Base-by-base conservation (phyloP, 495 filamentous ascomycete species). In the Hyphodiscus hymeniophilus region DNA sequence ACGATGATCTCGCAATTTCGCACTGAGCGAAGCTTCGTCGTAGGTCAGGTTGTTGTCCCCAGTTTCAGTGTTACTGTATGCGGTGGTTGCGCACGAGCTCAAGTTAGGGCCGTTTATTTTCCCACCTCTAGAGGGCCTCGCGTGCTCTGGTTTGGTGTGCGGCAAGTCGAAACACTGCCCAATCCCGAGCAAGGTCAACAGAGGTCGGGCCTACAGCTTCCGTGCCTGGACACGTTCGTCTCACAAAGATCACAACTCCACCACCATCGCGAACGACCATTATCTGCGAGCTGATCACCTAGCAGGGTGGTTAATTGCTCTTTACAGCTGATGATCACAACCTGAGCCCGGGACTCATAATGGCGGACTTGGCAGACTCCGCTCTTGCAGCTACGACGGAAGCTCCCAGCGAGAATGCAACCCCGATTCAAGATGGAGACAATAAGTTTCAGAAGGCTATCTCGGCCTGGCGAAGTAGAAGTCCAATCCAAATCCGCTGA, bases 371-470 rank as follows among this genome's bases (percentile, higher is more conserved):
- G 13, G 48, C 47, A 51, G 57, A 57, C 17, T 16, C 47, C 30
- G 43, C 42, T 22, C 35, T 55, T 10, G 50, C 42, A 11, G 48
- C 47, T 24, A 35, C 57, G 3, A 32, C 42, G 17, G 20, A 15
- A 11, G 43, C 32, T 22, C 12, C 50, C 4, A 32, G 21, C 30
- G 49, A 38, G 22, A 18, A 26, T 26, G 50, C 16, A 46, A 42
- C 38, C 48, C 18, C 35, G 30, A 32, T 21, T 16, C 32, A 50
- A 4, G 79, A 83, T 48, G 77, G 77, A 24, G 79, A 80, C 48
- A 94, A 91, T 72, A 94, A 92, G 65, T 97, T 97, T 65, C 91
- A 96, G 66, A 82, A 79, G 52, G 92, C 92, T 55, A 91, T 99
- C 54, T 85, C 89, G 41, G 84, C 90, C 61, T 99, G 92, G 92